phyloP scores from a whole-genome alignment of 2,329 filamentous ascomycete genomes.

The Curvularia sp. region DNA sequence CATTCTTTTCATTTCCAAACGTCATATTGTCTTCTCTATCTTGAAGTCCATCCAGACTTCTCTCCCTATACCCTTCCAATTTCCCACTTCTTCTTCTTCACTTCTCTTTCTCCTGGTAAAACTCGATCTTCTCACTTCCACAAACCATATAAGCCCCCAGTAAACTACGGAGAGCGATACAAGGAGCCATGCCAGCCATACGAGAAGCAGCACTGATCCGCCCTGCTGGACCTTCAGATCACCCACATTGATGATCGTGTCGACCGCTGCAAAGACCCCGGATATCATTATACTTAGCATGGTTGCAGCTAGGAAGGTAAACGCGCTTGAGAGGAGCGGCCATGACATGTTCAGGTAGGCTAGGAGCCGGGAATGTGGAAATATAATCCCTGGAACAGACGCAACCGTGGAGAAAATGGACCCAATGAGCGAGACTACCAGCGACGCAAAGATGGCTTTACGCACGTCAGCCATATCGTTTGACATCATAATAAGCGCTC shows the following conservation, averaged over 20 bases:
- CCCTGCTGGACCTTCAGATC: constrained; percentile 20
- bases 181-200: constrained; percentile 30
- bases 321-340: constrained; percentile 16
- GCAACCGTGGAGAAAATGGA: constrained; percentile 20
- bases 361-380: constrained; percentile 30
- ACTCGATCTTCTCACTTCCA: constrained; percentile 30
- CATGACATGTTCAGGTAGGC: constrained; percentile 30
- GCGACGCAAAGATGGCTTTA: constrained; percentile 25
- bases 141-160: constrained; percentile 37
- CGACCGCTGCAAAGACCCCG: constrained; percentile 11
- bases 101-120: constrained; percentile 25
- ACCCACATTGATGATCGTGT: constrained; percentile 17
- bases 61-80: constrained; percentile 28
- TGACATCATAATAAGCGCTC: background rate
- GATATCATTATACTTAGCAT: constrained; percentile 22
- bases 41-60: constrained; percentile 30
- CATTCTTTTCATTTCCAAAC: background rate
- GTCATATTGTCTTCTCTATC: constrained; percentile 9
- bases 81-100: constrained; percentile 31
- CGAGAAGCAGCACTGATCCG: constrained; percentile 21
- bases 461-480: constrained; percentile 9
- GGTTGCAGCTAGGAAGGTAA: constrained; percentile 24
- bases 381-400: constrained; percentile 28
- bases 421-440: constrained; percentile 27
- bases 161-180: constrained; percentile 20